Evolutionary conservation across 768 basidiomycete genomes (phyloP).

Genomic region (Boletus vermiculosoides): DNA sequence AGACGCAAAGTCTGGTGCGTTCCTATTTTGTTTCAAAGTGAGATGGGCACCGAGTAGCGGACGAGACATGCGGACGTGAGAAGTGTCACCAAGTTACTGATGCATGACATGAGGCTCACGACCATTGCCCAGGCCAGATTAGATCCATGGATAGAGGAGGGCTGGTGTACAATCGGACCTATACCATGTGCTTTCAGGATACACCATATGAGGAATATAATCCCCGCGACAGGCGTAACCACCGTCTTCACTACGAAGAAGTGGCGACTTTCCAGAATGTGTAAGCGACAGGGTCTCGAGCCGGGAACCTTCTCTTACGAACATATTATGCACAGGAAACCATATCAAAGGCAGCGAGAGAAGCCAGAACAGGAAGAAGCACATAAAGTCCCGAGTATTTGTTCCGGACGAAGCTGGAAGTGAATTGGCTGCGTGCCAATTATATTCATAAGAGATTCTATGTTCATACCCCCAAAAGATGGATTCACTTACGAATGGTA

Average conservation of each 20-base stretch:
- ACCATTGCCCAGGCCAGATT: conserved; percentile 77
- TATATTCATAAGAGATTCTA: conserved; percentile 5
- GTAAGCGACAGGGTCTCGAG: conserved; percentile 2
- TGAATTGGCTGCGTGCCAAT: conserved; percentile 51
- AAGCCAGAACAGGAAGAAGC: conserved; percentile 87
- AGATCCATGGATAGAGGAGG: conserved; percentile 60
- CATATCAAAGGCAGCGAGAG: conserved; percentile 76
- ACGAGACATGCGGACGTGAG: conserved; percentile 47
- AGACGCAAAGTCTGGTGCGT: conserved; percentile 76
- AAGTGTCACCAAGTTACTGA: conserved; percentile 77
- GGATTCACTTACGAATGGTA: conserved; percentile 51
- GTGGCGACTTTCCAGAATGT: conserved; percentile 50
- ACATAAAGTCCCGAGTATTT: conserved; percentile 70
- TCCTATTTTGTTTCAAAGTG: conserved; percentile 38
- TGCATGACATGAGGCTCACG: conserved; percentile 68
- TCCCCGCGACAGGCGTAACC: conserved; percentile 66
- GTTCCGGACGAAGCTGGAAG: conserved; percentile 75
- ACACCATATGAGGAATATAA: conserved; percentile 76
- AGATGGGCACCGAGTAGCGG: conserved; percentile 13
- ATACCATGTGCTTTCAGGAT: conserved; percentile 76
- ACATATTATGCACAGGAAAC: conserved; percentile 84
- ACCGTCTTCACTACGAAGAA: conserved; percentile 79
- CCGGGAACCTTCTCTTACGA: conserved; percentile 27
- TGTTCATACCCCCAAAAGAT: neutral
- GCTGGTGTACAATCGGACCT: conserved; percentile 69